These are phyloP conservation scores for Furcasterigmium furcatum DNA, from an alignment of 2,329 filamentous ascomycete species.

Conservation along the genomic window DNA sequence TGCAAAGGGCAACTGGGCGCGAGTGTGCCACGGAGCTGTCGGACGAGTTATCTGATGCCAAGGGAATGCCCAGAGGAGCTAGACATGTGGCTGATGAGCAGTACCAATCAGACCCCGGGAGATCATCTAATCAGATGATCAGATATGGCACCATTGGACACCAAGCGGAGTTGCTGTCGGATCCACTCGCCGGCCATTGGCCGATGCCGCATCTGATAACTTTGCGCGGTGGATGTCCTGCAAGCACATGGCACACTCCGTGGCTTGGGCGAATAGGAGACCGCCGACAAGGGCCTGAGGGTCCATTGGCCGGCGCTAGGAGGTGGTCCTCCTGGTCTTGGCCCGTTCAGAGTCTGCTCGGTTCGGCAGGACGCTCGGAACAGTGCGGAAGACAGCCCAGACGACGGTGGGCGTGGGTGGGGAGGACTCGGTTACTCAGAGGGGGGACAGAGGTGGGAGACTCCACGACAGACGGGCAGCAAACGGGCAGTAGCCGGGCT, in stretches of 20 bases:
- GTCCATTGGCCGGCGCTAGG: not conserved
- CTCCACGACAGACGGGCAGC: not conserved
- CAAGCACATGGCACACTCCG: not conserved
- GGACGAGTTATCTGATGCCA: conserved; percentile 2
- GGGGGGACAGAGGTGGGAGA: too few relatives aligned
- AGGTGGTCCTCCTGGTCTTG: not conserved
- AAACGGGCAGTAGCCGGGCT: not conserved
- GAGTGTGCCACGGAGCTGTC: not conserved
- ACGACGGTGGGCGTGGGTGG: too few relatives aligned
- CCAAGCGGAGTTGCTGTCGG: conserved; percentile 3
- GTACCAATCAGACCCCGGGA: conserved; percentile 5
- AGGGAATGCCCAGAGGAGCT: not conserved
- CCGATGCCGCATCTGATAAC: conserved; percentile 4
- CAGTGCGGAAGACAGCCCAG: not conserved
- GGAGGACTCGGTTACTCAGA: too few relatives aligned
- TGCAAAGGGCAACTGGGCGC: not conserved
- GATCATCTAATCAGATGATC: conserved; percentile 16
- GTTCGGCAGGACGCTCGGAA: not conserved
- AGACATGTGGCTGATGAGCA: conserved; percentile 2
- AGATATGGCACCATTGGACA: conserved; percentile 11
- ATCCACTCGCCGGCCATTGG: not conserved
- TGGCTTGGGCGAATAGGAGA: not conserved
- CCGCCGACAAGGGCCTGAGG: not conserved
- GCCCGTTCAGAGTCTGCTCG: conserved; percentile 2
- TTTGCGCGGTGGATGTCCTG: not conserved